Base-by-base conservation (phyloP, 2,329 filamentous ascomycete species). In the Trichoderma harzianum region DNA sequence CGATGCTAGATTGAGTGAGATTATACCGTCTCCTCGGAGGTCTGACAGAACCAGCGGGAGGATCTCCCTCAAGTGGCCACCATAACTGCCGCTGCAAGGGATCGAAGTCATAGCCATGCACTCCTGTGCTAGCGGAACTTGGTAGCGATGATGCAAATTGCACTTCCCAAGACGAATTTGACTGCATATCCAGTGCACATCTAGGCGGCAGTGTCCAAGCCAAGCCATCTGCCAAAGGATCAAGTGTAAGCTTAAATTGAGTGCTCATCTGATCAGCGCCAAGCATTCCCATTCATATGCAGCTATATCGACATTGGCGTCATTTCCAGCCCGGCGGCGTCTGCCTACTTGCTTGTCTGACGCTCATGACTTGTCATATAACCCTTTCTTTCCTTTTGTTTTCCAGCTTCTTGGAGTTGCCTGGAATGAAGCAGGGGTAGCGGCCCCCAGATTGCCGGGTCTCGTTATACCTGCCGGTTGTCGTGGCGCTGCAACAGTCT, bases 401-500 rank as follows among this genome's bases (percentile, higher is more conserved):
- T 70, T 43, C 32, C 43, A 63, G 58, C 68, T 57, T 32, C 60
- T 30, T n/a, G 36, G 39, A 43, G 39, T 30, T 62, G 24, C 36
- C 57, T 69, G 57, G 39, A 69, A 69, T 69, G 66, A 36, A 30
- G 39, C 57, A 61, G 55, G 57, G 66, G 43, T 69, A 26, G 18
- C 14, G 47, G 47, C 28, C 14, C 32, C 55, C 36, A 36, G 39
- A 61, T 51, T 61, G 24, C 36, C 66, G 66, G 66, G 66, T 69
- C 30, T 69, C 30, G n/a, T 26, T 39, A 16, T 36, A 55, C 43
- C n/a, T 55, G 30, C 43, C 63, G 62, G 24, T 18, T 30, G 58
- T 28, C 66, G 53, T 69, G 66, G 66, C 66, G 53, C 36, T 58
- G 66, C 66, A 47, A 10, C 62, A 47, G 55, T 69, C 66, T 69